Base-by-base conservation (phyloP, 2,329 filamentous ascomycete genomes). In the Apiospora marii region DNA sequence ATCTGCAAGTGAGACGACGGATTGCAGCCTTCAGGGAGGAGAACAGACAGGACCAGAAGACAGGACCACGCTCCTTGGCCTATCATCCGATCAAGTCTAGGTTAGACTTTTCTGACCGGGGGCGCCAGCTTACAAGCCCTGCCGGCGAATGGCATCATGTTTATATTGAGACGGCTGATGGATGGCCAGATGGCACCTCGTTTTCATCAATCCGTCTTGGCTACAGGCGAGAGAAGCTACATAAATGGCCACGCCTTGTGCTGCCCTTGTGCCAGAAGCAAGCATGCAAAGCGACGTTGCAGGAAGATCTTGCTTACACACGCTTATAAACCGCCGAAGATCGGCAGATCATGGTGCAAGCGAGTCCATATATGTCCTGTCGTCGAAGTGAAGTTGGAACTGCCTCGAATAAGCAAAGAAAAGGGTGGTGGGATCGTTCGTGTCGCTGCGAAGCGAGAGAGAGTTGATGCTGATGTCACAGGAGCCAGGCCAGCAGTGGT, bases 251-350 rank as follows among this genome's bases (percentile, higher is more conserved):
- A 37, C 53, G 30, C 30, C n/a, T 37, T 37, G 53, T 64, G 30
- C 4, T 64, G 53, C 30, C 30, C 30, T 19, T 13, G 30, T 37
- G 53, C 53, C 53, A 68, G 41, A 27, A 22, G 67, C 1, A 68
- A 67, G 64, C 64, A 46, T 10, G 37, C 37, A 3, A 68, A 48
- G 41, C 30, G 24, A 27, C 19, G 53, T 37, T n/a, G 53, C 53
- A 49, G 37, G 48, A 27, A 70, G 68, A 70, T 58, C 68, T 49
- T 70, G 68, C 68, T 70, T 49, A 70, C 68, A 70, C 68, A 70
- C 48, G 68, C 68, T 70, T 70, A 70, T 43, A 49, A 70, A 70
- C 34, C 34, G 34, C 48, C 68, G 34, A 70, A 58, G 68, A 70
- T 70, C 68, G 68, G 34, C 68, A 70, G 68, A 70, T 70, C 48